Base-by-base conservation (phyloP, 768 basidiomycete genomes). In the Boletus speciosus region DNA sequence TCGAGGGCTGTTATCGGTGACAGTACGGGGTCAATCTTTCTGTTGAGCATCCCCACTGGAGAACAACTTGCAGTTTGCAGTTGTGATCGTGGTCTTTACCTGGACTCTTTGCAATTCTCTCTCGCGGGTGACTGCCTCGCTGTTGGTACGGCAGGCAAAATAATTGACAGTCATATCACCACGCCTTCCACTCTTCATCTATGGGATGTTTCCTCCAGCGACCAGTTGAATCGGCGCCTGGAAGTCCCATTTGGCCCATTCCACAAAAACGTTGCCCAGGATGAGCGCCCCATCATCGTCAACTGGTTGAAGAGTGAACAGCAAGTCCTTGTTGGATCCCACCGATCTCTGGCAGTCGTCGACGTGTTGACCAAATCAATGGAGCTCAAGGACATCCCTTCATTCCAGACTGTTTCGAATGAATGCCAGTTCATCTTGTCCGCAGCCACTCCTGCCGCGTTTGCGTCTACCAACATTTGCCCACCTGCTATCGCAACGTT, bases 231-330 rank as follows among this genome's bases (percentile, higher is more conserved):
- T 32, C 25, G 34, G 23, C 19, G 11, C n/a, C 11, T 34, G 15
- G 35, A 58, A 46, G 3, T 59, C 15, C 44, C 47, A 19, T 19
- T 40, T 6, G 43, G 58, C 7, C 52, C 47, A 15, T 35, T 32
- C n/a, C 21, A 49, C 23, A 54, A 29, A 29, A 21, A 47, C 16
- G 38, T 23, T 37, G 19, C 21, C 5, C 40, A 15, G 51, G 37
- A 35, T 12, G 51, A 52, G 29, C 51, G 32, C 12, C 49, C 23
- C 15, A 43, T 51, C 4, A 2, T 34, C 19, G 49, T 51, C 29
- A 14, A 16, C 16, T 45, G 45, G 44, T 16, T 11, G 14, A 12
- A 32, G 16, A 15, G 19, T 16, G 48, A 43, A 38, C 32, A 35
- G 2, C 36, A 15, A 29, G 44, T 54, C 14, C 41, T 58, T 19